phyloP scores from a whole-genome alignment of 2,329 filamentous ascomycete species.

The Ceratocystis huliohia region DNA sequence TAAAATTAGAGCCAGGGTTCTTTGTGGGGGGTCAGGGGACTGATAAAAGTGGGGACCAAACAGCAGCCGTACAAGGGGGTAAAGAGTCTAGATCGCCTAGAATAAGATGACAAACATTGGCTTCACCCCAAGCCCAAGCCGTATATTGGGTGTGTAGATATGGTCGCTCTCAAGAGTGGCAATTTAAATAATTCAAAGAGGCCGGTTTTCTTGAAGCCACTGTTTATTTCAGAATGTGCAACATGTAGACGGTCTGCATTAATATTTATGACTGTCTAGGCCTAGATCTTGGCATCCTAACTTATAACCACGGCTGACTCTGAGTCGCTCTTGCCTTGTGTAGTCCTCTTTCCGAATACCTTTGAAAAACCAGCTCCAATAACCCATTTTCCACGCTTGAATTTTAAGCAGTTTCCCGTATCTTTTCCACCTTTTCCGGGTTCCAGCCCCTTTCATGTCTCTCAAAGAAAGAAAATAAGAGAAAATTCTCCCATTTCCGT shows the following conservation, averaged over 20 bases:
- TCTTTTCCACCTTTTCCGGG: neutral
- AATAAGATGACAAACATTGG: neutral
- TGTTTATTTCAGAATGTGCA: neutral
- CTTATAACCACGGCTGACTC: neutral
- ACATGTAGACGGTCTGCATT: neutral
- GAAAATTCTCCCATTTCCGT: neutral
- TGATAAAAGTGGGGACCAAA: neutral
- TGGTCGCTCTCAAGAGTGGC: neutral
- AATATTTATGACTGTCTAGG: neutral
- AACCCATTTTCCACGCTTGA: neutral
- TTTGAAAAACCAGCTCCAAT: neutral
- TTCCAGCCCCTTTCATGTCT: conserved; percentile 4
- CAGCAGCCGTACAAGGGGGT: neutral
- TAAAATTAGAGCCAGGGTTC: neutral
- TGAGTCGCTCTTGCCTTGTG: neutral
- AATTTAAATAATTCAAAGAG: neutral
- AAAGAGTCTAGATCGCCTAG: conserved; percentile 6
- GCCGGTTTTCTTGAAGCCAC: neutral
- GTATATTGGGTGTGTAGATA: neutral
- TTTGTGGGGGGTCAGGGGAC: neutral
- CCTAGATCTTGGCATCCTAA: neutral
- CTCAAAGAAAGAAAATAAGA: neutral
- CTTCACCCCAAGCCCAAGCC: neutral
- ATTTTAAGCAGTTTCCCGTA: neutral
- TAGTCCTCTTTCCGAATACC: neutral